Evolutionary conservation across 176 grass and related monocot species (phyloP).

Genomic region (Aegilops bicornis): DNA sequence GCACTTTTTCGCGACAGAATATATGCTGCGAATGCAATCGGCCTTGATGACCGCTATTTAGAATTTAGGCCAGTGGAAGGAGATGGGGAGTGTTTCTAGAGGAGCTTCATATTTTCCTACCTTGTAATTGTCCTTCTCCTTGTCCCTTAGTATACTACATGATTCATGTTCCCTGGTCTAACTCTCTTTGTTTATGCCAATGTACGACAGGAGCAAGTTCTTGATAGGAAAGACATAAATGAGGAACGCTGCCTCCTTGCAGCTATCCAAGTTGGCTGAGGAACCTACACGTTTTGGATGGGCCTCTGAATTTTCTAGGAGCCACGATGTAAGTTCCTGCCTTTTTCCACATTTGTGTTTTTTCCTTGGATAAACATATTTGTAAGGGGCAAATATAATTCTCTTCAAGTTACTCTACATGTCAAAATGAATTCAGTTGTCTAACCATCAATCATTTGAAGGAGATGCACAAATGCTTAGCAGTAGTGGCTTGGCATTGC

Average conservation of each 20-base stretch:
- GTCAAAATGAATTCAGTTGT: background rate
- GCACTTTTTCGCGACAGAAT: too few species aligned
- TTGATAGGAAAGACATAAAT: constrained; percentile 22
- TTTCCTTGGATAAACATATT: background rate
- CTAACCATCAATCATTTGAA: constrained; percentile 14
- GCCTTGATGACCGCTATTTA: background rate
- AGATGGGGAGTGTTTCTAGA: constrained; percentile 45
- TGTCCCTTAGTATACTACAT: constrained; percentile 11
- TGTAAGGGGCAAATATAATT: constrained; percentile 9
- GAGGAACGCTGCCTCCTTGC: constrained; percentile 29
- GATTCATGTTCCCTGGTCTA: constrained; percentile 7
- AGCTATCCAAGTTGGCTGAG: constrained; percentile 16
- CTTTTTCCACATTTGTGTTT: background rate
- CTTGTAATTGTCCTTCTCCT: constrained; percentile 19
- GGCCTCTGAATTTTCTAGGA: background rate
- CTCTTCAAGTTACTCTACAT: background rate
- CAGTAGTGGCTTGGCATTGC: background rate
- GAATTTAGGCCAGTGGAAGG: constrained; percentile 17
- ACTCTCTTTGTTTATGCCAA: background rate
- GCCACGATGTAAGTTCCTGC: background rate
- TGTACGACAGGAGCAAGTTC: constrained; percentile 38
- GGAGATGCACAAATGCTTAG: background rate
- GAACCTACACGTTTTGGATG: background rate
- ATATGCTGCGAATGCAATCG: background rate
- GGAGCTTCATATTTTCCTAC: constrained; percentile 50